Base-by-base conservation (phyloP, 768 basidiomycete genomes). In the Daedaleopsis sinensis region DNA sequence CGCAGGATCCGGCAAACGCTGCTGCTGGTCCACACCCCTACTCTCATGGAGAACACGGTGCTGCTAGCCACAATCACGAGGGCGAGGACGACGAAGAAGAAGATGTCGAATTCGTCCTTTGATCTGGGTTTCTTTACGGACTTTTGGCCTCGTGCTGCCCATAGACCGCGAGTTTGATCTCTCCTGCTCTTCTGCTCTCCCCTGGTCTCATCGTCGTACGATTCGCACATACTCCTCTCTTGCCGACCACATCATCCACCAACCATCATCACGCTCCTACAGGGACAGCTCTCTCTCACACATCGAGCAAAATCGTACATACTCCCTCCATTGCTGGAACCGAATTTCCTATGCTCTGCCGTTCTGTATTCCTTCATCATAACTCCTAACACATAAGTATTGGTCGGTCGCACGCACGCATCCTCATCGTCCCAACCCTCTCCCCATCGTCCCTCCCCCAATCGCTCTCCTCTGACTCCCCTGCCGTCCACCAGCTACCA, bases 41-140 rank as follows among this genome's bases (percentile, higher is more conserved):
- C 15, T 3, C 57, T 19, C 73, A 75, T 16, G 74, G 59, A 15
- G 76, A 78, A 24, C 73, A 69, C 19, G 74, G 76, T 1, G 77
- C 67, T 19, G 77, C 80, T 3, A 21, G 43, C 13, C 56, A 62
- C 32, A 39, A 54, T 13, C 57, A 58, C 1, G 77, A 75, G 35
- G 78, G 74, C 13, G 82, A 86, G 3, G 85, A 88, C 11, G 87
- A 88, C 3, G 87, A 87, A 1, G 88, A 89, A n/a, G 88, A 89
- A 36, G 87, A 89, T 43, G 82, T 90, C n/a, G 87, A 83, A n/a
- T 87, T 90, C 64, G 88, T 90, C 42, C 81, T 90, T 71, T 62
- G 83, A 82, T 44, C 71, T 78, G 60, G 80, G 10, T 10, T 43
- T 9, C 36, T 21, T 57, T 12, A 57, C 9, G 49, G 49, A 52